Percentiles rank a stretch among this genome's conserved stretches.
phyloP scores from a whole-genome alignment of 192 early-diverging fungal species.

The Podila epicladia region DNA sequence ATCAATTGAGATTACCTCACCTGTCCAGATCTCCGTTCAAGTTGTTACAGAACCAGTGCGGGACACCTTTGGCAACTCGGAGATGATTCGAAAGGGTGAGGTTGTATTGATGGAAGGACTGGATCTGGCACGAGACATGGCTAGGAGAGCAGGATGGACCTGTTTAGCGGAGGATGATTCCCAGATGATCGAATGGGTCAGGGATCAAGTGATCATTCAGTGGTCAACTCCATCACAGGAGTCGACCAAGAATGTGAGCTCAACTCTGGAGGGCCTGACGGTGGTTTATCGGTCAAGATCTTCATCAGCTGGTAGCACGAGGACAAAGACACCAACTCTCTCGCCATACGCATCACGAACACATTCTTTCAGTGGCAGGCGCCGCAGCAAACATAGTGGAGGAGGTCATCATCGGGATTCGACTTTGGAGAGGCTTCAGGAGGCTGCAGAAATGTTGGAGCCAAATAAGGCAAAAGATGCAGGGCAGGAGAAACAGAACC shows the following conservation, averaged over 20 bases:
- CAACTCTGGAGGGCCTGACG: not conserved
- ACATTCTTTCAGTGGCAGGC: not conserved
- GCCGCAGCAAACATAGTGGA: not conserved
- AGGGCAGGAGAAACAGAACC: not conserved
- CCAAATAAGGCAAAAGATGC: not conserved
- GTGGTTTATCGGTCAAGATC: not conserved
- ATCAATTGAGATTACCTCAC: conserved; percentile 1
- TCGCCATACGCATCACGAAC: conserved; percentile 4
- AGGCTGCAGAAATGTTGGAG: not conserved
- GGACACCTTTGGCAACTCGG: conserved; percentile 32
- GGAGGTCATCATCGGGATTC: not conserved
- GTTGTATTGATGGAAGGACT: conserved; percentile 42
- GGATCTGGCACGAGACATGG: conserved; percentile 31
- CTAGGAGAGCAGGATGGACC: conserved; percentile 24
- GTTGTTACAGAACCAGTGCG: conserved; percentile 25
- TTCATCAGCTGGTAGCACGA: not conserved
- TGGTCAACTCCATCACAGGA: conserved; percentile 8
- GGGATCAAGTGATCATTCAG: conserved; percentile 37
- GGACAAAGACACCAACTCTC: not conserved
- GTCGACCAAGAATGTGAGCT: conserved; percentile 3
- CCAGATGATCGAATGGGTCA: conserved; percentile 47
- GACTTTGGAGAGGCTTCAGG: not conserved
- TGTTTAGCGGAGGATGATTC: conserved; percentile 43
- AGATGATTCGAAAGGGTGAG: conserved; percentile 38
- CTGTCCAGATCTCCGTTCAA: conserved; percentile 22